Evolutionary conservation across 2,329 filamentous ascomycete species (phyloP).

Genomic region (Penicillium brasilianum): DNA sequence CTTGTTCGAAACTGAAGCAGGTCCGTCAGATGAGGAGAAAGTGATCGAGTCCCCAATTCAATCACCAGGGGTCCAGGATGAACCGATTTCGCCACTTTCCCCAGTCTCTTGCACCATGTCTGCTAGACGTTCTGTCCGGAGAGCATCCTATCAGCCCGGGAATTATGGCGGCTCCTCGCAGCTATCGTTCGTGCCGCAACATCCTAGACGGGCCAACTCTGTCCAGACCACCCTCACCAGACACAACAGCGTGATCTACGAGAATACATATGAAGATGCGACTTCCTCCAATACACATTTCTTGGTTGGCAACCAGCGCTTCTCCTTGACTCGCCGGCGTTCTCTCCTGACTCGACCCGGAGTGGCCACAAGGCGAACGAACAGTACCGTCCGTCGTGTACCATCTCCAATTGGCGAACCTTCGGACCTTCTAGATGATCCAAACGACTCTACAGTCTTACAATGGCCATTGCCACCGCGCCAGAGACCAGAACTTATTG

Average conservation of each 20-base stretch:
- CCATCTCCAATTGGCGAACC: slow-evolving; percentile 34
- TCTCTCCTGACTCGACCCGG: slow-evolving; percentile 44
- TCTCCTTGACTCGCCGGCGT: slow-evolving; percentile 44
- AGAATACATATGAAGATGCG: slow-evolving; percentile 33
- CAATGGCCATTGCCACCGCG: slow-evolving; percentile 30
- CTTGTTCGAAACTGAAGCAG: slow-evolving; percentile 22
- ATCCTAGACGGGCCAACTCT: slow-evolving; percentile 38
- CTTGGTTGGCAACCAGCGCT: slow-evolving; percentile 39
- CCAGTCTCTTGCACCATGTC: slow-evolving; percentile 22
- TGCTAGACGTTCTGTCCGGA: slow-evolving; percentile 27
- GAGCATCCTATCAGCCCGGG: slow-evolving; percentile 31
- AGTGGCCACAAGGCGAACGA: slow-evolving; percentile 42
- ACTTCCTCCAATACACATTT: slow-evolving; percentile 42
- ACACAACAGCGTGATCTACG: slow-evolving; percentile 32
- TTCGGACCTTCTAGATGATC: slow-evolving; percentile 17
- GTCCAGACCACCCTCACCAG: slow-evolving; percentile 34
- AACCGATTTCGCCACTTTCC: slow-evolving; percentile 10
- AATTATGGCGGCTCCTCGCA: slow-evolving; percentile 21
- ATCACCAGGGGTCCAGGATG: slow-evolving; percentile 6
- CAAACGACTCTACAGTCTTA: slow-evolving; percentile 19
- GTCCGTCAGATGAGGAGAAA: slow-evolving; percentile 1
- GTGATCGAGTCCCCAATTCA: background rate
- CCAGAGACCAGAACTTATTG: slow-evolving; percentile 18
- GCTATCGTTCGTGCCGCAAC: slow-evolving; percentile 21
- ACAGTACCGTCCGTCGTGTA: slow-evolving; percentile 28